These are phyloP conservation scores for Pontederia paniculata DNA, from an alignment of 176 grass and related monocot species.

Conservation along the genomic window DNA sequence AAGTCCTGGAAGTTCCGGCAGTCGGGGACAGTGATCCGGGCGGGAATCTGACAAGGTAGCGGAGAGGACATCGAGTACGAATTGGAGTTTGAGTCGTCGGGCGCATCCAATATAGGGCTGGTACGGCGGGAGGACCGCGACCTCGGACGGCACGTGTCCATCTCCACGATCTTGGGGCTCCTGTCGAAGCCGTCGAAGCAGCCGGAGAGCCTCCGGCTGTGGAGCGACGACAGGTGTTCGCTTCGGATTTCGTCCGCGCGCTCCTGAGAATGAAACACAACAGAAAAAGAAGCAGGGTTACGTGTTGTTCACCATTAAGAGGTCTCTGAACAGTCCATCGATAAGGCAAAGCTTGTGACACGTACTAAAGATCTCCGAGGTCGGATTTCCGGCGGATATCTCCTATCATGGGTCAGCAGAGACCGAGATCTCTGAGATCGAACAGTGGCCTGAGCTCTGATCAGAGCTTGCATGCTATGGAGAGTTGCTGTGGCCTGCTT, in stretches of 20 bases:
- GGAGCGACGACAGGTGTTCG: conserved; percentile 32
- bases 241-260: conserved; percentile 27
- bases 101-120: background rate
- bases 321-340: background rate
- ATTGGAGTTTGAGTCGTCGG: background rate
- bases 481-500: conserved; percentile 54
- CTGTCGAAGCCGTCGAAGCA: conserved; percentile 27
- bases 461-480: conserved; percentile 83
- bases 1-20: conserved; percentile 10
- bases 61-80: conserved; percentile 6
- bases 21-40: conserved; percentile 1
- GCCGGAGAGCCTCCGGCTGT: conserved; percentile 50
- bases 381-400: conserved; percentile 25
- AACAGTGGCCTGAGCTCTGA: conserved; percentile 62
- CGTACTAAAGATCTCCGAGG: conserved; percentile 52
- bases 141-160: conserved; percentile 53
- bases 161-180: conserved; percentile 67
- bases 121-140: conserved; percentile 7
- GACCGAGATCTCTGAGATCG: conserved; percentile 40
- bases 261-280: conserved; percentile 33
- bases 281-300: background rate
- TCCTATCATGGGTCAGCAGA: conserved; percentile 18
- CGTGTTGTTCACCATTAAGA: too few relatives aligned
- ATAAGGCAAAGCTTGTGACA: background rate
- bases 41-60: conserved; percentile 4